phyloP scores from a whole-genome alignment of 2,329 filamentous ascomycete species.

The Diaporthe sp. region DNA sequence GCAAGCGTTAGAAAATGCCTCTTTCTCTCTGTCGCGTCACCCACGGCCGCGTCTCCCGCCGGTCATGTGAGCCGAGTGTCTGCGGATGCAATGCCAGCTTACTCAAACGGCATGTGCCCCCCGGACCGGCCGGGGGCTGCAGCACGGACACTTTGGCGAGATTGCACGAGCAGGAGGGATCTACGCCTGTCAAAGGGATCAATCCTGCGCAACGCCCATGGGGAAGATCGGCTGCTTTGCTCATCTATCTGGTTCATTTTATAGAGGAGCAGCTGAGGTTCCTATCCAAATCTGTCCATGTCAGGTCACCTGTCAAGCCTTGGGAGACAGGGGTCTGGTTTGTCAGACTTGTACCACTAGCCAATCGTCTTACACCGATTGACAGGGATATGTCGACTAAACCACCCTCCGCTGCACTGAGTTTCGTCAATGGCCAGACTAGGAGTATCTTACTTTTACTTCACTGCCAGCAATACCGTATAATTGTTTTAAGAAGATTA shows the following conservation, averaged over 20 bases:
- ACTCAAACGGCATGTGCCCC: neutral
- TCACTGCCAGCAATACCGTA: neutral
- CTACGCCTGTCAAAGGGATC: neutral
- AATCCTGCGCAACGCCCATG: neutral
- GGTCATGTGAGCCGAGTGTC: constrained; percentile 12
- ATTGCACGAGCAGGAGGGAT: constrained; percentile 28
- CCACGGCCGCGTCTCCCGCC: neutral
- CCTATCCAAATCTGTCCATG: neutral
- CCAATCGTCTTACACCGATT: constrained; percentile 42
- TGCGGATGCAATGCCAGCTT: neutral
- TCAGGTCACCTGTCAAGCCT: neutral
- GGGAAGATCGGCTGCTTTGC: neutral
- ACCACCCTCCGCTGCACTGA: neutral
- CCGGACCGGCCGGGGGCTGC: neutral
- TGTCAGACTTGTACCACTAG: neutral
- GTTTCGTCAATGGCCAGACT: neutral
- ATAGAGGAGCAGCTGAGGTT: neutral
- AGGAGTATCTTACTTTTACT: neutral
- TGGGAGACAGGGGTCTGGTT: neutral
- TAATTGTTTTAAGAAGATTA: neutral
- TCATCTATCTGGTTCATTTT: neutral
- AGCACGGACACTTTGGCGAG: constrained; percentile 34
- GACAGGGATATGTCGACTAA: neutral
- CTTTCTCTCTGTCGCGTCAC: neutral
- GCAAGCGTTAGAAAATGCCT: neutral